Evolutionary conservation across 768 basidiomycete genomes (phyloP).

Genomic region (Cystofilobasidium ferigula): DNA sequence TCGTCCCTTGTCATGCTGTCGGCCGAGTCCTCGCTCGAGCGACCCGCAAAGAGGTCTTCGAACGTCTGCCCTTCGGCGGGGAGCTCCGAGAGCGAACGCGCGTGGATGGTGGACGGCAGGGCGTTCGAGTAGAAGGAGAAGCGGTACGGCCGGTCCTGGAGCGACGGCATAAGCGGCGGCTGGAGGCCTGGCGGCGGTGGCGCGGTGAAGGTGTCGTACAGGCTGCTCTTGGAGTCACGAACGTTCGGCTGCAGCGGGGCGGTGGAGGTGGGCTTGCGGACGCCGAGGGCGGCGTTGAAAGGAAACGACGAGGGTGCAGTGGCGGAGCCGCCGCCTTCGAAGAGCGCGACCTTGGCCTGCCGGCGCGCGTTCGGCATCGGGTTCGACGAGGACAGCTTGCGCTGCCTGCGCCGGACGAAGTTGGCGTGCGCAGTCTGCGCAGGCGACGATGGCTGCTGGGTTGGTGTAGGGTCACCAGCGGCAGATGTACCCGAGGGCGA

Average conservation of each 20-base stretch:
- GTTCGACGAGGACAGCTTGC: slow-evolving; percentile 77
- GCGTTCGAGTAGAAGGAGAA: slow-evolving; percentile 98
- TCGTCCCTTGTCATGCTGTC: slow-evolving; percentile 36
- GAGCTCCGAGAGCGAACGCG: slow-evolving; percentile 79
- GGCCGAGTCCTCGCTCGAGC: slow-evolving; percentile 23
- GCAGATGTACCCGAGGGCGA: too few relatives aligned
- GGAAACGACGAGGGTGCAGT: not conserved
- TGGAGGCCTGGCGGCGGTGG: slow-evolving; percentile 22
- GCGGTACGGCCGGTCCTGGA: slow-evolving; percentile 79
- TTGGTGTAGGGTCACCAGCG: too few relatives aligned
- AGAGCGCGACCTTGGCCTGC: slow-evolving; percentile 76
- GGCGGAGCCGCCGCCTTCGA: slow-evolving; percentile 49
- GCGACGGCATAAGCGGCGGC: slow-evolving; percentile 28
- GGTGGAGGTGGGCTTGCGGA: not conserved
- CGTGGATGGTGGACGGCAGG: slow-evolving; percentile 84
- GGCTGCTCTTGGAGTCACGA: slow-evolving; percentile 31
- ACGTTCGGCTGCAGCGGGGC: slow-evolving; percentile 29
- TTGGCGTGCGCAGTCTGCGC: not conserved
- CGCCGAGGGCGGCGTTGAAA: not conserved
- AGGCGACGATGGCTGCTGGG: not conserved
- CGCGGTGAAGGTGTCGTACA: slow-evolving; percentile 14
- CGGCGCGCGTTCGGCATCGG: slow-evolving; percentile 40
- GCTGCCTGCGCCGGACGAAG: slow-evolving; percentile 51
- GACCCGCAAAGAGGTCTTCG: slow-evolving; percentile 65
- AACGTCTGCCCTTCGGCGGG: slow-evolving; percentile 89